Conservation (phyloP, 2,329 filamentous ascomycete species). For the Pezizomycotina sp. region DNA sequence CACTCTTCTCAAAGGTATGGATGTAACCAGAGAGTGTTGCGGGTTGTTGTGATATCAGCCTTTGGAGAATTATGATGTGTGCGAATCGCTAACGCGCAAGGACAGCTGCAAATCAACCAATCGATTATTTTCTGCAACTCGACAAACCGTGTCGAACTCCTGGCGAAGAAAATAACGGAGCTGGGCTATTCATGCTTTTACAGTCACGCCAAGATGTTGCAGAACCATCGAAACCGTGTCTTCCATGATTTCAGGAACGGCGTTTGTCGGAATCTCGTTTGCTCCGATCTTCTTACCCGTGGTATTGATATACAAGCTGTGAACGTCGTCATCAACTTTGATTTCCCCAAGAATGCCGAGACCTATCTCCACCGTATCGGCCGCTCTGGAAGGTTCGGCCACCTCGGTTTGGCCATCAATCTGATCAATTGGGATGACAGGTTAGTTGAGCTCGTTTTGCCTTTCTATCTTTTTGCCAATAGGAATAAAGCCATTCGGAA, state of each 20-base stretch:
- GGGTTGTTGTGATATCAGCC: not conserved
- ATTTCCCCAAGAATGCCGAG: constrained; percentile 98
- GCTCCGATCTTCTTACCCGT: constrained; percentile 89
- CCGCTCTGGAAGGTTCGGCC: constrained; percentile 90
- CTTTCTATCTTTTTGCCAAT: not conserved
- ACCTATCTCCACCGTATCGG: constrained; percentile 97
- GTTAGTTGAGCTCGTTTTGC: constrained; percentile 6
- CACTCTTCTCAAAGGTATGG: constrained; percentile 68
- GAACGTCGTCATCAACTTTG: constrained; percentile 99
- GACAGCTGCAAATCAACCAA: constrained; percentile 82
- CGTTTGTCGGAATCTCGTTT: constrained; percentile 93
- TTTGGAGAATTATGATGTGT: not conserved
- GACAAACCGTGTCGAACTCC: constrained; percentile 88
- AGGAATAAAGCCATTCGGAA: not conserved
- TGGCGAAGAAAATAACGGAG: constrained; percentile 98
- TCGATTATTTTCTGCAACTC: constrained; percentile 99
- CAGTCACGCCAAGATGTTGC: constrained; percentile 94
- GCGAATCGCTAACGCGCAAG: not conserved
- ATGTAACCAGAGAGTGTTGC: not conserved
- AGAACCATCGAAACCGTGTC: constrained; percentile 90
- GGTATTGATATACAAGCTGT: constrained; percentile 99
- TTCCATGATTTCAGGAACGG: constrained; percentile 99
- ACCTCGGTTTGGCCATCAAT: constrained; percentile 94
- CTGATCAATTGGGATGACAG: constrained; percentile 97
- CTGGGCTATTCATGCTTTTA: constrained; percentile 99